Base-by-base conservation (phyloP, 75 land plant species). In the Gnetum montanum region DNA sequence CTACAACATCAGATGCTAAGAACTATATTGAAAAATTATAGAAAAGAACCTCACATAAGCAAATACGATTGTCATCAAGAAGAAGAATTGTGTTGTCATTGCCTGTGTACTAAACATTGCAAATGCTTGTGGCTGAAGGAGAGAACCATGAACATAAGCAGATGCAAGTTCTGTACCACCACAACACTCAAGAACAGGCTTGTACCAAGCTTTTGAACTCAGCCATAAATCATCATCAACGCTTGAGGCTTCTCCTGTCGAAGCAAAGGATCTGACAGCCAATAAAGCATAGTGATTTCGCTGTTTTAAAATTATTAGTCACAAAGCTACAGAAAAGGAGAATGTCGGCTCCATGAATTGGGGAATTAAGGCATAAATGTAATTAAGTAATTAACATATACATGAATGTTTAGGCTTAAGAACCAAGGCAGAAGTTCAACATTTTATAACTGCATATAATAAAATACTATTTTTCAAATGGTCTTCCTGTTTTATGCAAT, bases 191-290 rank as follows among this genome's bases (percentile, higher is more conserved):
- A 93, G 46, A 26, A 93, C 54, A 3, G 98, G 98, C 24, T 61
- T 80, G 68, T 89, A 93, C 38, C 52, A 80, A 25, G 73, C 70
- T 51, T 70, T 67, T 43, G 90, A 84, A 55, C 82, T 89, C 36
- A 93, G 83, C 98, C 98, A 93, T 30, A 93, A 70, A 49, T 85
- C 90, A 67, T 93, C 98, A 73, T 93, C 96, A 20, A 75, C 50
- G 57, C 74, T 82, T 15, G 98, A 93, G 20, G 87, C 74, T 52
- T 93, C 98, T 26, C 98, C 98, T 33, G 90, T 82, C 29, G 90
- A 77, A n/a, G 57, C 61, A 69, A 88, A 84, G 16, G 34, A 24
- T 36, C 98, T 93, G 82, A 18, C 4, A 12, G 12, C 13, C 50
- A 48, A 48, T 27, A 48, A 48, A 20, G n/a, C n/a, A n/a, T n/a